These are phyloP conservation scores for Pseudocercospora fijiensis DNA, from an alignment of 2,329 filamentous ascomycete species.

Conservation along the genomic window DNA sequence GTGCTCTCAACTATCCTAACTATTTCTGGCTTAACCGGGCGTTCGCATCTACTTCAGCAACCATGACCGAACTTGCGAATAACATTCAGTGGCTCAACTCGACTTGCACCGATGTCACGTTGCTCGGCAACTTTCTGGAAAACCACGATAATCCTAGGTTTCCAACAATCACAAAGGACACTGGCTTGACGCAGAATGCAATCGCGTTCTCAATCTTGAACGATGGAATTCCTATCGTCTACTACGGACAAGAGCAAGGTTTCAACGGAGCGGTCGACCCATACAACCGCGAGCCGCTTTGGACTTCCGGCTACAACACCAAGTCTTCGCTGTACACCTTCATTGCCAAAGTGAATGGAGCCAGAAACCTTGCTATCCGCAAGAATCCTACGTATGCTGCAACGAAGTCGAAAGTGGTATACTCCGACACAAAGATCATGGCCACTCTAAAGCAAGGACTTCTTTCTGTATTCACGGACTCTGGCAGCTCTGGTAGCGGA, in stretches of 20 bases:
- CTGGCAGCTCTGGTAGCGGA: conserved; percentile 12
- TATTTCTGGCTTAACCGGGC: conserved; percentile 40
- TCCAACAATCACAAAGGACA: conserved; percentile 51
- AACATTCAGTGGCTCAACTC: conserved; percentile 31
- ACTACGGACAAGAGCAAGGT: conserved; percentile 64
- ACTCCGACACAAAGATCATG: conserved; percentile 23
- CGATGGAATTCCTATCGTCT: conserved; percentile 62
- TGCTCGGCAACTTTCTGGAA: conserved; percentile 42
- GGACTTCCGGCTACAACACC: conserved; percentile 42
- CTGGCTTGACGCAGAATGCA: conserved; percentile 58
- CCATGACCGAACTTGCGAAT: conserved; percentile 40
- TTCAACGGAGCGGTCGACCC: conserved; percentile 41
- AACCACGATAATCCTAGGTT: conserved; percentile 42
- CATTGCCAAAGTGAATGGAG: conserved; percentile 47
- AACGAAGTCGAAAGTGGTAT: conserved; percentile 40
- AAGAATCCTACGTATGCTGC: conserved; percentile 41
- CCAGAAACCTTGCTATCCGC: conserved; percentile 48
- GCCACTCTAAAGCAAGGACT: conserved; percentile 23
- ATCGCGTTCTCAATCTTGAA: conserved; percentile 59
- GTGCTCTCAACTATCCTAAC: conserved; percentile 48
- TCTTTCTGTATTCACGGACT: conserved; percentile 23
- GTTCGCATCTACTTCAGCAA: conserved; percentile 37
- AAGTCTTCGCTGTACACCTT: conserved; percentile 43
- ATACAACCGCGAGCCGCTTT: conserved; percentile 42
- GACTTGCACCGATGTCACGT: conserved; percentile 38